A percentile compares a stretch with the other conserved stretches of the same genome.
phyloP scores from a whole-genome alignment of 2,329 filamentous ascomycete genomes.

The Furcasterigmium furcatum region DNA sequence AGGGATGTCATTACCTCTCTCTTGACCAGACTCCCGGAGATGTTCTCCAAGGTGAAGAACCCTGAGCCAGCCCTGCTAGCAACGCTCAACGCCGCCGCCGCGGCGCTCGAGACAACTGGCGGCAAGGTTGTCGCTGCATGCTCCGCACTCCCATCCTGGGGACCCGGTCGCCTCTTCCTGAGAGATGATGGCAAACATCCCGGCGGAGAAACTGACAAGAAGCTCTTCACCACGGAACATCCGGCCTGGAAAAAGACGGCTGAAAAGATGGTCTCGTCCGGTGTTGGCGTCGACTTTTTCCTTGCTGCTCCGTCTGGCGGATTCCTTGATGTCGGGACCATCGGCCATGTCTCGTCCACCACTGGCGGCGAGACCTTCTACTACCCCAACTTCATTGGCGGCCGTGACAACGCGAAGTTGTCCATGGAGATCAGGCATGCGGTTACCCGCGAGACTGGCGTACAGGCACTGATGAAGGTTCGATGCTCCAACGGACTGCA shows the following conservation, averaged over 20 bases:
- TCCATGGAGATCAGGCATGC: slow-evolving; percentile 83
- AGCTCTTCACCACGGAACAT: slow-evolving; percentile 87
- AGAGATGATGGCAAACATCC: slow-evolving; percentile 86
- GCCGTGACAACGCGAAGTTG: slow-evolving; percentile 80
- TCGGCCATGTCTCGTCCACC: slow-evolving; percentile 80
- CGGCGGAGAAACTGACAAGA: slow-evolving; percentile 86
- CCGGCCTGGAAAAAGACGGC: slow-evolving; percentile 82
- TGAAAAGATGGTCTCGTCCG: slow-evolving; percentile 81
- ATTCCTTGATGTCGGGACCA: slow-evolving; percentile 89
- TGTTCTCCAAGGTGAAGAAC: slow-evolving; percentile 86
- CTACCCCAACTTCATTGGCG: slow-evolving; percentile 92
- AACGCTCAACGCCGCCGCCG: slow-evolving; percentile 76
- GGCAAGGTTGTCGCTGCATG: slow-evolving; percentile 90
- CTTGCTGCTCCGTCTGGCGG: slow-evolving; percentile 85
- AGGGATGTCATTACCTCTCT: slow-evolving; percentile 80
- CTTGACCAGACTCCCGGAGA: slow-evolving; percentile 75
- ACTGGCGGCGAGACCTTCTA: slow-evolving; percentile 97
- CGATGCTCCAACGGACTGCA: slow-evolving; percentile 96
- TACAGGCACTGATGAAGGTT: slow-evolving; percentile 96
- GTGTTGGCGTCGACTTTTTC: slow-evolving; percentile 92
- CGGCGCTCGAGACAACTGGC: slow-evolving; percentile 81
- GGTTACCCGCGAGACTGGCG: slow-evolving; percentile 86
- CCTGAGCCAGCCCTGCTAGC: slow-evolving; percentile 87
- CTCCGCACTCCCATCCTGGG: slow-evolving; percentile 85
- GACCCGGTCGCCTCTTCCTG: slow-evolving; percentile 79